Evolutionary conservation across 2,329 filamentous ascomycete genomes (phyloP).

Genomic region (Monosporascus sp.): DNA sequence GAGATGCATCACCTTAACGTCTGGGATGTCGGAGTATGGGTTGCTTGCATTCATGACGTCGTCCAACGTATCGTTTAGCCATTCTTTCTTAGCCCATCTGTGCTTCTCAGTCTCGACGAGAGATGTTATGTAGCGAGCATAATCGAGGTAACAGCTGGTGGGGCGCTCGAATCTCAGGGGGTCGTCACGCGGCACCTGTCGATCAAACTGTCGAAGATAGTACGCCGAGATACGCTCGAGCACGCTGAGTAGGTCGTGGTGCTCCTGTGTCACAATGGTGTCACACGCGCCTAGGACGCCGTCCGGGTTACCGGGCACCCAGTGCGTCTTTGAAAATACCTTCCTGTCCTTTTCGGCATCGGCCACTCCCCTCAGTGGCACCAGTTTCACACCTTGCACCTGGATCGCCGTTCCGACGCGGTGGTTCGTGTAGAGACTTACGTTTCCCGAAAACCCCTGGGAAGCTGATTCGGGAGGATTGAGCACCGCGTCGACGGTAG

Average conservation of each 20-base stretch:
- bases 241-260: no score
- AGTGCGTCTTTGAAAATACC: constrained; percentile 3
- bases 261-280: no score
- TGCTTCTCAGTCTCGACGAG: constrained; percentile 3
- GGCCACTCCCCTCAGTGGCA: no score
- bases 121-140: constrained; percentile 4
- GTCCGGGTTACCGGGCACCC: no score
- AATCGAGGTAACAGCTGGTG: constrained; percentile 7
- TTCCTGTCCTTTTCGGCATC: constrained; percentile 2
- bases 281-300: no score
- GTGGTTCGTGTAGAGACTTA: no score
- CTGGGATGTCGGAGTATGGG: constrained; percentile 1
- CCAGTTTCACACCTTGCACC: no score
- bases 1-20: constrained; percentile 14
- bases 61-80: constrained; percentile 8
- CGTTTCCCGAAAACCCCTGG: no score
- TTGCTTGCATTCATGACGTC: constrained; percentile 2
- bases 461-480: no score
- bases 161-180: neutral
- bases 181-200: constrained; percentile 3
- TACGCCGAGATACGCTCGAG: constrained; percentile 9
- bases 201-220: constrained; percentile 10
- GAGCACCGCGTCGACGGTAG: no score
- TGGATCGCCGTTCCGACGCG: no score
- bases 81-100: constrained; percentile 2